Evolutionary conservation across 192 early-diverging fungal genomes (phyloP).

Genomic region (Gorgonomyces haynaldii): DNA sequence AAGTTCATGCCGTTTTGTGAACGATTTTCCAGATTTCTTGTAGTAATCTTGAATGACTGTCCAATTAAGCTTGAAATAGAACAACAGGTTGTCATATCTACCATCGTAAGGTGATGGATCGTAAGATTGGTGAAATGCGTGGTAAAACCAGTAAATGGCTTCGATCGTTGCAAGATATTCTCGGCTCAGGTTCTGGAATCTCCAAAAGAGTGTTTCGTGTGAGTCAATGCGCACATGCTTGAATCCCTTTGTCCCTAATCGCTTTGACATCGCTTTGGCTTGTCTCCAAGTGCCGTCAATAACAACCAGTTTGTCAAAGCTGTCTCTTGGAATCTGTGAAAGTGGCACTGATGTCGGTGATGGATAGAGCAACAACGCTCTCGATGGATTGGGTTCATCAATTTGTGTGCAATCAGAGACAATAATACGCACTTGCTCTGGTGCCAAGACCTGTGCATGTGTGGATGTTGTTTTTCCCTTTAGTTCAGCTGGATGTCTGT

Average conservation of each 20-base stretch:
- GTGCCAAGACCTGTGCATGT: conserved; percentile 71
- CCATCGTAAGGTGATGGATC: conserved; percentile 48
- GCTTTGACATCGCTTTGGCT: conserved; percentile 36
- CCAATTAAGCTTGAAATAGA: conserved; percentile 85
- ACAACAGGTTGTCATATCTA: conserved; percentile 78
- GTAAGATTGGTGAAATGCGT: conserved; percentile 57
- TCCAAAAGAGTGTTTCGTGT: conserved; percentile 79
- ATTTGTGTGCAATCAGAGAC: conserved; percentile 42
- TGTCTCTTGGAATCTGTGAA: conserved; percentile 45
- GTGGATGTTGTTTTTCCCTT: conserved; percentile 81
- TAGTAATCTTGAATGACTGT: conserved; percentile 75
- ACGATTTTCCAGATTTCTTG: conserved; percentile 41
- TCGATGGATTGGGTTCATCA: conserved; percentile 47
- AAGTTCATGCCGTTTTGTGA: conserved; percentile 31
- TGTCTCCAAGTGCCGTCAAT: conserved; percentile 97
- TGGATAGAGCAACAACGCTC: conserved; percentile 73
- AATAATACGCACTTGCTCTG: conserved; percentile 53
- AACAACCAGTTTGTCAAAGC: conserved; percentile 69
- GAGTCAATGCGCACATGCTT: conserved; percentile 36
- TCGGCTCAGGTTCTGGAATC: conserved; percentile 68
- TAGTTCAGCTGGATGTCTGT: conserved; percentile 65
- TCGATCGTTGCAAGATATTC: conserved; percentile 84
- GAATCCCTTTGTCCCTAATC: conserved; percentile 34
- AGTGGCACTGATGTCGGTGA: conserved; percentile 63
- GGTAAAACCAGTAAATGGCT: conserved; percentile 87